Conservation (phyloP, 1,284 basidiomycete genomes). For the Papiliotrema fonsecae region DNA sequence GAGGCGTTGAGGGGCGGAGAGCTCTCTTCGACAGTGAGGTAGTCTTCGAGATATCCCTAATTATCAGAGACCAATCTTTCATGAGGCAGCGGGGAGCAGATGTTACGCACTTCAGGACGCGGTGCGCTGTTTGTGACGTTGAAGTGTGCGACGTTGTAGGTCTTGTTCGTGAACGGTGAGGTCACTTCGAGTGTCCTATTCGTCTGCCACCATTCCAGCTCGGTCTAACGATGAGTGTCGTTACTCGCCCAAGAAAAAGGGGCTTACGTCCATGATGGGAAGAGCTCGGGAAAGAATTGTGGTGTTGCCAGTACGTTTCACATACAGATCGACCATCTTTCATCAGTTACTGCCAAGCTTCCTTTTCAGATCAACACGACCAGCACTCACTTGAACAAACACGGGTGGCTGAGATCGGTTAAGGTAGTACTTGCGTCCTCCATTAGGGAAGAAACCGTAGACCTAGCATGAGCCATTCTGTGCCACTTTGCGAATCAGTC, state of each 20-base stretch:
- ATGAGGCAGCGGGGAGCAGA: slow-evolving; percentile 44
- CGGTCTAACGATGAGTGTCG: slow-evolving; percentile 52
- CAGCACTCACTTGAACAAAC: slow-evolving; percentile 63
- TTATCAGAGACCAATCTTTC: no score
- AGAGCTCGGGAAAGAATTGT: slow-evolving; percentile 61
- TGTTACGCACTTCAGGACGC: slow-evolving; percentile 69
- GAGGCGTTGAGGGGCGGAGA: slow-evolving; percentile 59
- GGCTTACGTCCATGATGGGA: slow-evolving; percentile 56
- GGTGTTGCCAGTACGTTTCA: slow-evolving; percentile 58
- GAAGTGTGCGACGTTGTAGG: slow-evolving; percentile 66
- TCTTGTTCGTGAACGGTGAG: slow-evolving; percentile 64
- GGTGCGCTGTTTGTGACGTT: slow-evolving; percentile 74
- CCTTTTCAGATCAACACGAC: no score
- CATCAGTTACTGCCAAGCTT: no score
- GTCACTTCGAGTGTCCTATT: slow-evolving; percentile 70
- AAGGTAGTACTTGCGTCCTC: slow-evolving; percentile 62
- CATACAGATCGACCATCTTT: slow-evolving; percentile 67
- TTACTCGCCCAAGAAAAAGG: background rate
- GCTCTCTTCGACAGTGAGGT: slow-evolving; percentile 65
- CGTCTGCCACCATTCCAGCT: slow-evolving; percentile 74
- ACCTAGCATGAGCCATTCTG: slow-evolving; percentile 11
- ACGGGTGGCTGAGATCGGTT: slow-evolving; percentile 86
- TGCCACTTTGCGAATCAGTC: background rate
- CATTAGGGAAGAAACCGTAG: slow-evolving; percentile 85
- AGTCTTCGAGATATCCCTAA: slow-evolving; percentile 60